Conservation (phyloP, 2,329 filamentous ascomycete species). For the Phaeoacremonium minimum region DNA sequence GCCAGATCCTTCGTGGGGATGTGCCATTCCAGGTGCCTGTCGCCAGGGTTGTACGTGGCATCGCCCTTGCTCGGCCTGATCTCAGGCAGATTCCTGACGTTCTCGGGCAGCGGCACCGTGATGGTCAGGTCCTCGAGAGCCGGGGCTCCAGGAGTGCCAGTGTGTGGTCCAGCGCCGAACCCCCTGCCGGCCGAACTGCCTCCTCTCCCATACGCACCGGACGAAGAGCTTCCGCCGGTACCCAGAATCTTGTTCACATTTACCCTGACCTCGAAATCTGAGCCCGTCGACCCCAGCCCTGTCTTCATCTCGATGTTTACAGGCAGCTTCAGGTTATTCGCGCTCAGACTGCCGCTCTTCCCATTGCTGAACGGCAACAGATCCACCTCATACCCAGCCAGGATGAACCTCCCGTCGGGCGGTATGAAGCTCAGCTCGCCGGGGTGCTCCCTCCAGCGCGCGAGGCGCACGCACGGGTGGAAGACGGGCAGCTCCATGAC, state of each 20-base stretch:
- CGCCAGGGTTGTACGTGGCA: slow-evolving; percentile 72
- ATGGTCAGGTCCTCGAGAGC: slow-evolving; percentile 73
- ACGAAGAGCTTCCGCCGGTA: slow-evolving; percentile 16
- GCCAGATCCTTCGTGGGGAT: slow-evolving; percentile 74
- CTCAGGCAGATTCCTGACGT: slow-evolving; percentile 79
- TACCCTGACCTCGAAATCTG: slow-evolving; percentile 85
- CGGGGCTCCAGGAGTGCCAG: slow-evolving; percentile 54
- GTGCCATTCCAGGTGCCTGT: slow-evolving; percentile 74
- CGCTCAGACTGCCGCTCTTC: slow-evolving; percentile 48
- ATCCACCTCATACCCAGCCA: slow-evolving; percentile 93
- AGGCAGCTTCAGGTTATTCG: slow-evolving; percentile 72
- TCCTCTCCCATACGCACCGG: slow-evolving; percentile 35
- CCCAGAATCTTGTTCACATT: slow-evolving; percentile 64
- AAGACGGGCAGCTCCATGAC: slow-evolving; percentile 89
- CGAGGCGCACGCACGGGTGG: slow-evolving; percentile 88
- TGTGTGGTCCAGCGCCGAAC: slow-evolving; percentile 41
- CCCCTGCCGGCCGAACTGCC: slow-evolving; percentile 31
- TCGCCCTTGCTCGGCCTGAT: slow-evolving; percentile 79
- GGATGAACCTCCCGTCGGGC: slow-evolving; percentile 87
- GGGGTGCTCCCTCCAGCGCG: slow-evolving; percentile 82
- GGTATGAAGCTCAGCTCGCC: slow-evolving; percentile 95
- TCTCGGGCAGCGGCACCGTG: slow-evolving; percentile 71
- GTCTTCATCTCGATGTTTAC: slow-evolving; percentile 79
- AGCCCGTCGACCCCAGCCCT: slow-evolving; percentile 66
- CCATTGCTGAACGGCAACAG: slow-evolving; percentile 68